Percentiles rank a stretch among this genome's conserved stretches.
These are phyloP conservation scores for Oryza longistaminata DNA, from an alignment of 176 grass and related monocot species.

Conservation along the genomic window DNA sequence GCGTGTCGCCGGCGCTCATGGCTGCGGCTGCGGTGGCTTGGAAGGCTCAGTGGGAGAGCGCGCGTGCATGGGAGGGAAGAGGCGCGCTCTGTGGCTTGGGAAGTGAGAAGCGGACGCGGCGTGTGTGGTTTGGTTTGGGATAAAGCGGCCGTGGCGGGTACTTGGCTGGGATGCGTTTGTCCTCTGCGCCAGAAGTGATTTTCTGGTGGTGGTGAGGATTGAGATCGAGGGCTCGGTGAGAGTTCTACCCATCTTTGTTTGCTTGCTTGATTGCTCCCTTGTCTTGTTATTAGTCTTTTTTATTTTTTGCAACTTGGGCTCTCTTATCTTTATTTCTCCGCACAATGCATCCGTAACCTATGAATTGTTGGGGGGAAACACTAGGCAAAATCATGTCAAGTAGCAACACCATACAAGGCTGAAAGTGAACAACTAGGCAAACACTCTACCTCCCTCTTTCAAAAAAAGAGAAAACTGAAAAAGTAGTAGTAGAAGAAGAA, in stretches of 20 bases:
- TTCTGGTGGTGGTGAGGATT: slow-evolving; percentile 25
- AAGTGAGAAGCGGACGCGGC: slow-evolving; percentile 1
- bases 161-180: slow-evolving; percentile 45
- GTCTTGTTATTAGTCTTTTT: neutral
- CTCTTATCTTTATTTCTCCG: neutral
- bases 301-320: neutral
- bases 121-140: slow-evolving; percentile 37
- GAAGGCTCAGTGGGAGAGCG: neutral
- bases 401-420: neutral
- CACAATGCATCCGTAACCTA: neutral
- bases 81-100: neutral
- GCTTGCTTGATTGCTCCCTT: slow-evolving; percentile 3
- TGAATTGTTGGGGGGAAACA: neutral
- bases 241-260: neutral
- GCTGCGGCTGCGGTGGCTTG: neutral
- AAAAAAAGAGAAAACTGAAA: no score
- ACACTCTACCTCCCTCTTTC: neutral
- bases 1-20: slow-evolving; percentile 73
- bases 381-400: neutral
- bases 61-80: neutral
- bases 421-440: neutral
- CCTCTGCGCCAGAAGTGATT: slow-evolving; percentile 17
- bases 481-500: no score
- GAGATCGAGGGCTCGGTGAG: slow-evolving; percentile 4
- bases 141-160: slow-evolving; percentile 22